Evolutionary conservation across 1,284 basidiomycete species (phyloP).

Genomic region (Tilletia walkeri): DNA sequence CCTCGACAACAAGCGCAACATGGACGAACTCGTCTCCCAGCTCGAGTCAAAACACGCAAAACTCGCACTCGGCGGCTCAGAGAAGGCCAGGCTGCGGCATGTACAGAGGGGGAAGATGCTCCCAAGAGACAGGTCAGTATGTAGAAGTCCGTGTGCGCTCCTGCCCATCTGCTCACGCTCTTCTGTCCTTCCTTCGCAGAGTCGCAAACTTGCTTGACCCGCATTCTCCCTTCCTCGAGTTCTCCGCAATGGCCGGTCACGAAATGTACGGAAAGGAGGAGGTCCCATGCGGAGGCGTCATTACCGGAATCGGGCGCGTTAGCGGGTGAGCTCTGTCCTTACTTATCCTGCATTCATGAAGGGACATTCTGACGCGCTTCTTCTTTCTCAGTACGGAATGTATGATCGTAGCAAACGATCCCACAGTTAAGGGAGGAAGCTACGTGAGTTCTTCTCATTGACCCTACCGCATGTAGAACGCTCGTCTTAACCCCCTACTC

Average conservation of each 20-base stretch:
- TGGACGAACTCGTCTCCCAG: conserved; percentile 39
- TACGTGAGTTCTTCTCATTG: conserved; percentile 21
- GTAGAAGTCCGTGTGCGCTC: too few species aligned
- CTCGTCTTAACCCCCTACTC: too few species aligned
- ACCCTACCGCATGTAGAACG: too few species aligned
- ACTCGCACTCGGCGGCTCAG: conserved; percentile 57
- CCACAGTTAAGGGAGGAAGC: conserved; percentile 56
- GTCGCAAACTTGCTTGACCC: conserved; percentile 76
- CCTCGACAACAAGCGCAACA: conserved; percentile 38
- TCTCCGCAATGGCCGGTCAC: conserved; percentile 80
- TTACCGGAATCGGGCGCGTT: conserved; percentile 81
- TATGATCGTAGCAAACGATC: conserved; percentile 87
- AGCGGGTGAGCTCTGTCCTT: conserved; percentile 12
- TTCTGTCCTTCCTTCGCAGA: conserved; percentile 3
- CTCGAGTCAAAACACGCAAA: conserved; percentile 38
- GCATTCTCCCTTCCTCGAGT: conserved; percentile 83
- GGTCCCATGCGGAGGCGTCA: conserved; percentile 84
- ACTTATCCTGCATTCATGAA: background rate
- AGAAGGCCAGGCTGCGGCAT: conserved; percentile 74
- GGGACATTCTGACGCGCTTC: background rate
- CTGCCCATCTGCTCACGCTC: too few species aligned
- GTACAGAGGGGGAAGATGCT: conserved; percentile 76
- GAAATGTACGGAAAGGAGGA: conserved; percentile 76
- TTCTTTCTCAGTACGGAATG: conserved; percentile 64
- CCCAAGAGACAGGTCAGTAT: conserved; percentile 65